Base-by-base conservation (phyloP, 1,284 basidiomycete species). In the Apiotrichum gamsii region DNA sequence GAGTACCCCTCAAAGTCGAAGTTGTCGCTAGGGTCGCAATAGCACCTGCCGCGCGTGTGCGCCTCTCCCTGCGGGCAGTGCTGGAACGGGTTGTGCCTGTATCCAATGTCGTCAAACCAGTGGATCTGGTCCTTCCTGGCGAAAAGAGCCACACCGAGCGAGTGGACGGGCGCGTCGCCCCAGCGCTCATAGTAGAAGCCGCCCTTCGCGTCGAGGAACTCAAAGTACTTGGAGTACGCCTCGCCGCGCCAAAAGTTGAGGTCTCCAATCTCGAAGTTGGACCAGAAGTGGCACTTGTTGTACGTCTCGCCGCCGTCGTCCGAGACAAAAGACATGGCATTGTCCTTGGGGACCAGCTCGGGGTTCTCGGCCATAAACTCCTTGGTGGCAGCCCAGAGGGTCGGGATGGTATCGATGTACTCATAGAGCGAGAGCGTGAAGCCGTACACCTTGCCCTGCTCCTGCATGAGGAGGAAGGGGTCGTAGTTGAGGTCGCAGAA, bases 381-480 rank as follows among this genome's bases (percentile, higher is more conserved):
- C 74, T 80, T 83, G 11, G 82, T 80, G 5, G 78, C 73, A 21
- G 75, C 67, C 87, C 87, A 93, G 2, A 91, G 74, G 0, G 85
- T 84, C 4, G 80, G 78, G 54, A 91, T 83, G 14, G 89, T 91
- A 41, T 80, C 78, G 43, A 80, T 77, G 75, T 83, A 88, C 62
- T 91, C 89, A 53, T 80, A 78, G 43, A 90, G 72, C 2, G 86
- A 80, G 32, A 93, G 78, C 0, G 84, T 87, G 66, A 87, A 91
- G 13, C 84, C 82, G 53, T 87, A 87, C 6, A 82, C 70, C 66
- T 89, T 89, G 47, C 84, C 76, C 52, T 82, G 76, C 43, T 85
- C 80, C 72, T 90, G 77, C 90, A 95, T 93, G 57, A 87, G 72
- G 42, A 90, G 70, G 78, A 94, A 93, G 5, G 90, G 90, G 59